Evolutionary conservation across 148 eudicot genomes (phyloP).

Genomic region (Silene latifolia): DNA sequence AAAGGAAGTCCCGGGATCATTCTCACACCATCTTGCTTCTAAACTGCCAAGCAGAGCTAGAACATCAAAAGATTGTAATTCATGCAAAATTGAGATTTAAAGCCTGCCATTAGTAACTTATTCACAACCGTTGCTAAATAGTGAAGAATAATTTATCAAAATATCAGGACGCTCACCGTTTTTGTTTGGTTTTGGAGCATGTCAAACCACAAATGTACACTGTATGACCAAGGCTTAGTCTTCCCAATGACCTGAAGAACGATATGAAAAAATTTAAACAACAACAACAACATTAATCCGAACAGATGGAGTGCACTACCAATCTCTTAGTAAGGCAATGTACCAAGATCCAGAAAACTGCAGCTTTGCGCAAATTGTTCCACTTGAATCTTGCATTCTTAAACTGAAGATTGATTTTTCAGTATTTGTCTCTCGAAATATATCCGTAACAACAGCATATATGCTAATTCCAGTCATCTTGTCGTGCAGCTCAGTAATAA

Average conservation of each 20-base stretch:
- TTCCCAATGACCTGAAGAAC: slow-evolving; percentile 73
- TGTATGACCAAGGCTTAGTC: slow-evolving; percentile 71
- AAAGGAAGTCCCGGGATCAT: slow-evolving; percentile 57
- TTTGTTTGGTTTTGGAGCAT: slow-evolving; percentile 51
- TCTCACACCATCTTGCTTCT: slow-evolving; percentile 78
- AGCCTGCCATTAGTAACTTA: not conserved
- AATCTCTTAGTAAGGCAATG: not conserved
- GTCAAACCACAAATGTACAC: slow-evolving; percentile 73
- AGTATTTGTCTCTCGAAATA: slow-evolving; percentile 38
- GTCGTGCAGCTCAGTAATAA: slow-evolving; percentile 67
- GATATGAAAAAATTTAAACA: slow-evolving; percentile 14
- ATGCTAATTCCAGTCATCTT: slow-evolving; percentile 92
- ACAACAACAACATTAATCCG: slow-evolving; percentile 2
- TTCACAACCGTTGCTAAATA: not conserved
- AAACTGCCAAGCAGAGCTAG: slow-evolving; percentile 46
- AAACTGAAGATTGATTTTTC: slow-evolving; percentile 40
- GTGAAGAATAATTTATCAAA: not conserved
- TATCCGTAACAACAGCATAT: slow-evolving; percentile 65
- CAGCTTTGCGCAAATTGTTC: slow-evolving; percentile 69
- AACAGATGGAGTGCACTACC: not conserved
- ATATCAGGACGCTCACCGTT: slow-evolving; percentile 41
- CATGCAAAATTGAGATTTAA: not conserved
- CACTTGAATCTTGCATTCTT: slow-evolving; percentile 71
- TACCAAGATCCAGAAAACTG: slow-evolving; percentile 69
- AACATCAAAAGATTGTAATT: slow-evolving; percentile 13